Evolutionary conservation across 352 stramenopile genomes (phyloP).

Genomic region (Globisporangium recalcitrans): DNA sequence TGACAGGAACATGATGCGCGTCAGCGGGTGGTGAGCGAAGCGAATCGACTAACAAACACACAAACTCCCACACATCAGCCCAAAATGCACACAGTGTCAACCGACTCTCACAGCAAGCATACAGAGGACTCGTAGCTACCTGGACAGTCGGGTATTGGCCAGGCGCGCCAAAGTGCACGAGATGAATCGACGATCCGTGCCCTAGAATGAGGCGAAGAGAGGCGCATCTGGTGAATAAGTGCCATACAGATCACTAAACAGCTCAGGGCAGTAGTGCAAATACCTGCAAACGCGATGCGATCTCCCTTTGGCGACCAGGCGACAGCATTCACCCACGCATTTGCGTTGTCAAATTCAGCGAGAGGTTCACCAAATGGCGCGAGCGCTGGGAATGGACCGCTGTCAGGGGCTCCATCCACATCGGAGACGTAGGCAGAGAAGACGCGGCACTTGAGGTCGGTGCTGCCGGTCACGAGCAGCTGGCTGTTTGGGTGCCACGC

Average conservation of each 20-base stretch:
- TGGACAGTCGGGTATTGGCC: slow-evolving; percentile 72
- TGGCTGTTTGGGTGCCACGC: slow-evolving; percentile 93
- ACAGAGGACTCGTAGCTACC: slow-evolving; percentile 18
- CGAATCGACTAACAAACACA: slow-evolving; percentile 62
- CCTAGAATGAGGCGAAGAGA: slow-evolving; percentile 14
- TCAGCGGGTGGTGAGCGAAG: slow-evolving; percentile 83
- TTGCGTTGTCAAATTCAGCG: slow-evolving; percentile 85
- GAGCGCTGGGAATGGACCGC: slow-evolving; percentile 67
- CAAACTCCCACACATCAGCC: background rate
- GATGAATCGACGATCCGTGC: slow-evolving; percentile 89
- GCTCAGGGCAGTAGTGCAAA: background rate
- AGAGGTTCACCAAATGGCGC: slow-evolving; percentile 77
- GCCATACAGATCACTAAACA: background rate
- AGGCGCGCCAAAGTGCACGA: slow-evolving; percentile 79
- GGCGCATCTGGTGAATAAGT: background rate
- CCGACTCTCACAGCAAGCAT: background rate
- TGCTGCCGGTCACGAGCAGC: slow-evolving; percentile 88
- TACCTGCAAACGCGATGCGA: slow-evolving; percentile 81
- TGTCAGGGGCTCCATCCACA: slow-evolving; percentile 68
- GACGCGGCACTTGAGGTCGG: slow-evolving; percentile 92
- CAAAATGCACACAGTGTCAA: background rate
- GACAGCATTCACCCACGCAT: slow-evolving; percentile 89
- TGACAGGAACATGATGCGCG: slow-evolving; percentile 83
- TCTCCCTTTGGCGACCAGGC: slow-evolving; percentile 89
- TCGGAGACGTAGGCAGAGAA: slow-evolving; percentile 86